Base-by-base conservation (phyloP, 495 filamentous ascomycete genomes). In the Penicillium cosmopolitanum region DNA sequence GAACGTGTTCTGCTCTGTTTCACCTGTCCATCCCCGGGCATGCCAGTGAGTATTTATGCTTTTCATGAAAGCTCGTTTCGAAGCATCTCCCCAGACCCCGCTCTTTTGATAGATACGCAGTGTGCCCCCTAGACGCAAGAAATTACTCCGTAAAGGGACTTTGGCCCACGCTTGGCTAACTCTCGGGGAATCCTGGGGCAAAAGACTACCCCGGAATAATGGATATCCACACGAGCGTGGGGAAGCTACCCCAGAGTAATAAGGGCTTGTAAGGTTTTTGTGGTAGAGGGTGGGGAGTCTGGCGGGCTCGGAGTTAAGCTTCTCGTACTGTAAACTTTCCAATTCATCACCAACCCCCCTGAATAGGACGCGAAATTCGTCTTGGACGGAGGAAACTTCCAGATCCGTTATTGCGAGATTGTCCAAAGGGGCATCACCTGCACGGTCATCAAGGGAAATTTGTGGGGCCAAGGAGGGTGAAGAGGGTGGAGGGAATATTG, bases 191-290 rank as follows among this genome's bases (percentile, higher is more conserved):
- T 33, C 16, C 50, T 21, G 48, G 15, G 16, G 42, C 16, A 16
- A 10, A 9, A 9, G 3, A 46, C 9, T 9, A 46, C 23, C 8
- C 19, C 50, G 48, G 48, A 34, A 44, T 25, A 53, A 46, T 53
- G 44, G 25, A 58, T n/a, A 44, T 53, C 56, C 56, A 58, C 56
- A 52, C 8, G 15, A 23, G 33, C 50, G 56, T 46, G 56, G 50
- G 56, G 56, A 53, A 7, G 36, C 3, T 38, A 38, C 36, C 36
- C 36, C 36, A 38, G 36, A 13, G 36, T 4, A 38, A n/a, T 38
- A 13, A 38, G 28, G 28, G 6, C 15, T 38, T 38, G 36, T 23
- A 38, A 38, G 36, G 36, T 5, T 38, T 38, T 9, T 5, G 15
- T 13, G 12, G 36, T 38, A n/a, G 36, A 38, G 28, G 50, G 42